Conservation (phyloP, 2,329 filamentous ascomycete species). For the Cytospora schulzeri region DNA sequence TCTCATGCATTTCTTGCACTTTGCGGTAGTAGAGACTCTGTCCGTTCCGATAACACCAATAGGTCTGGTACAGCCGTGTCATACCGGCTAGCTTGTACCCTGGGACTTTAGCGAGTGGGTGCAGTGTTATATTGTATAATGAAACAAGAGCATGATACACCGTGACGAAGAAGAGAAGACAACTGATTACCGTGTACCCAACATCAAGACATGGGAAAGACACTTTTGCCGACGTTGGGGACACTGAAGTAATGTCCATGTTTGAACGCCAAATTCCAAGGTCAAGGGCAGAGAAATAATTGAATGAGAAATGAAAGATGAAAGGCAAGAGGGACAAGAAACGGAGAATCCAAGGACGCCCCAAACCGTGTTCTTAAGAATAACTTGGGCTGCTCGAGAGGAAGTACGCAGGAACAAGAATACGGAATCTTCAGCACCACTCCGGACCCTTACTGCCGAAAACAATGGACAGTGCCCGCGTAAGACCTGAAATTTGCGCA, state of each 20-base stretch:
- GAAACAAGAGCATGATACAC: background rate
- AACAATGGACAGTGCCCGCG: no score
- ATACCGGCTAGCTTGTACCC: background rate
- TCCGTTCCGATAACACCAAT: background rate
- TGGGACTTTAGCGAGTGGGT: constrained; percentile 5
- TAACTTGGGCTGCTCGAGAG: no score
- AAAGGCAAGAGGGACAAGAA: no score
- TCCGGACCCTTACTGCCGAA: no score
- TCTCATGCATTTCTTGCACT: constrained; percentile 1
- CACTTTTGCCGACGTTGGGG: background rate
- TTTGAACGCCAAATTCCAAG: no score
- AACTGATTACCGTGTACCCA: background rate
- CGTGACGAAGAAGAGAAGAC: background rate
- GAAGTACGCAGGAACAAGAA: no score
- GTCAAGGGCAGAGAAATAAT: no score
- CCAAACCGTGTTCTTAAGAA: no score
- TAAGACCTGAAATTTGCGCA: no score
- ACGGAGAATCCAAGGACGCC: no score
- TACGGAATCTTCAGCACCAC: no score
- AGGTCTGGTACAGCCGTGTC: constrained; percentile 2
- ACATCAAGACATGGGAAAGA: background rate
- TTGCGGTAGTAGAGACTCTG: background rate
- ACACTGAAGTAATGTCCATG: background rate
- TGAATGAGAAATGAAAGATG: no score
- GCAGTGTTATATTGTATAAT: constrained; percentile 1